Conservation (phyloP, 768 basidiomycete genomes). For the Hygrophoropsis aurantiaca region DNA sequence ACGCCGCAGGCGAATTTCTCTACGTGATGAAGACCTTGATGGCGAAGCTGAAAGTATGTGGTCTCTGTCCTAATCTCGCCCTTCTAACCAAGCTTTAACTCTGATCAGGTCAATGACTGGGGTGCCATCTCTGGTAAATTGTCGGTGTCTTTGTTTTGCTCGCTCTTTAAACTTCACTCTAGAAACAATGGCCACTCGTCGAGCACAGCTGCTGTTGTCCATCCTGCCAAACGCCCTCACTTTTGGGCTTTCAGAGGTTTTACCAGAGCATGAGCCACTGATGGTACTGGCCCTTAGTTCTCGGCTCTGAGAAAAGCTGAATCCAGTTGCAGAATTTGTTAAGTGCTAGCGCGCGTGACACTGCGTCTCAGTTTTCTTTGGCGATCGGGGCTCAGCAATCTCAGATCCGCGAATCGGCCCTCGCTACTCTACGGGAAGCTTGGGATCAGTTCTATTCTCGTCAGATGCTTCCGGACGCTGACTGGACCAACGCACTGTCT, state of each 20-base stretch:
- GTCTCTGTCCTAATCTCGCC: background rate
- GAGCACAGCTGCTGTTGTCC: slow-evolving; percentile 40
- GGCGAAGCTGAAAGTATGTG: slow-evolving; percentile 61
- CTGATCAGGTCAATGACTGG: slow-evolving; percentile 59
- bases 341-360: slow-evolving; percentile 38
- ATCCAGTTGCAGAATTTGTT: slow-evolving; percentile 43
- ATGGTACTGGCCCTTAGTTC: slow-evolving; percentile 37
- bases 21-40: slow-evolving; percentile 60
- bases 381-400: slow-evolving; percentile 13
- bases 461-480: slow-evolving; percentile 34
- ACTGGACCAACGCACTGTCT: slow-evolving; percentile 42
- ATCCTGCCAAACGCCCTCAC: slow-evolving; percentile 48
- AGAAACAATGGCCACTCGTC: slow-evolving; percentile 52
- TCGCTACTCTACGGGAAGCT: slow-evolving; percentile 15
- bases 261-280: slow-evolving; percentile 46
- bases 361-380: slow-evolving; percentile 36
- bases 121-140: slow-evolving; percentile 58
- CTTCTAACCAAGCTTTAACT: background rate
- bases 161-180: background rate
- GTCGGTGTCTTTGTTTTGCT: too few relatives aligned
- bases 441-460: slow-evolving; percentile 36
- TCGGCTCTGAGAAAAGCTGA: background rate
- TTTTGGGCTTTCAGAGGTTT: slow-evolving; percentile 45
- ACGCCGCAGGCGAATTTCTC: slow-evolving; percentile 52
- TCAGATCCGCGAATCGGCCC: slow-evolving; percentile 11